Base-by-base conservation (phyloP, 164 flowering plant genomes). In the grape (Vitis vinifera) region DNA sequence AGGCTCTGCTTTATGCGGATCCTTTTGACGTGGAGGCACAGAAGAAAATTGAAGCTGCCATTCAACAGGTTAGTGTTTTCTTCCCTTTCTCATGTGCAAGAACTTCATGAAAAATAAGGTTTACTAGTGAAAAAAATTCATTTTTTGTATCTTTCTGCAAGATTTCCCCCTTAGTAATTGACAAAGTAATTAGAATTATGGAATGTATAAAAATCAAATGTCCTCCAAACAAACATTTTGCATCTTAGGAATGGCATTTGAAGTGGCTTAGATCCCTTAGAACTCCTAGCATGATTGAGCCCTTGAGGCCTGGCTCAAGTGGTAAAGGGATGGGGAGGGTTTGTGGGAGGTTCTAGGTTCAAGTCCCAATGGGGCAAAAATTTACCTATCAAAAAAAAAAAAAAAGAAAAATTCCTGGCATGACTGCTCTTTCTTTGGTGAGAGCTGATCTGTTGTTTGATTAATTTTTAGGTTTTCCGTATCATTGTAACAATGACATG, bases 1-100 rank as follows among this genome's bases (percentile, higher is more conserved):
- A 95, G 99, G 97, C 92, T 17, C 84, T 95, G 73, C 80, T 89
- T 77, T 74, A 91, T 82, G 98, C 99, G 49, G 99, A 95, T 79
- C 98, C 99, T 68, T 93, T 95, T 81, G 99, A 95, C 73, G 93
- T 95, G 68, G 98, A 91, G 77, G 86, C 99, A 55, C 99, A 95
- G 68, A 95, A 79, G 83, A 95, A 91, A 85, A 95, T 93, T 77
- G 99, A 95, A 88, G 98, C 91, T 71, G 84, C 96, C 58, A 95
- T 95, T 55, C 98, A 84, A 49, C 98, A 95, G 97, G 99, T 94
- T 27, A 65, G 80, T 76, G n/a, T 60, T 10, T 63, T 63, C 76
- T 68, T 27, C 10, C 19, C 51, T 15, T 8, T 56, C 7, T 57
- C 55, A 51, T 19, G 51, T 12, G 48, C 15, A 23, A 11, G 63